Percentiles rank a stretch among this genome's conserved stretches.
Conservation (phyloP, 768 basidiomycete genomes). For the Tricholomella constricta region DNA sequence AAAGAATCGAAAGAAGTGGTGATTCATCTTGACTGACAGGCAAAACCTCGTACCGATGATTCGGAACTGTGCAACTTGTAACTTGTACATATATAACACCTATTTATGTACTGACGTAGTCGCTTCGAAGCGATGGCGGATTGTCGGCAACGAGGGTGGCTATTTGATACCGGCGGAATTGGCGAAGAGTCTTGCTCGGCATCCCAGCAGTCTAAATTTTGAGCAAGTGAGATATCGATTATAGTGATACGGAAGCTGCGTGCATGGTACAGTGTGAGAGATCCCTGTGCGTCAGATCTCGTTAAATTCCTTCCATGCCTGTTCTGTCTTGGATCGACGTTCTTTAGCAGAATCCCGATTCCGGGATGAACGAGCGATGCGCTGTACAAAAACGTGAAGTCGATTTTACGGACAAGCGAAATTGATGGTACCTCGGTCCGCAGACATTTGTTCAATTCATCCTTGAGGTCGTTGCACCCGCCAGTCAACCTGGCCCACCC, state of each 20-base stretch:
- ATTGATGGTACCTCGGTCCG: slow-evolving; percentile 59
- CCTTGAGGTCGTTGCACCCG: slow-evolving; percentile 68
- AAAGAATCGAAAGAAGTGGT: slow-evolving; percentile 18
- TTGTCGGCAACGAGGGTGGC: neutral
- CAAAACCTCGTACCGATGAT: neutral
- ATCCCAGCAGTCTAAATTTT: neutral
- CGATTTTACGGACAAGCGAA: neutral
- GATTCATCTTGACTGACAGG: slow-evolving; percentile 15
- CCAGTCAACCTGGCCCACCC: slow-evolving; percentile 69
- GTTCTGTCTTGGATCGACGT: slow-evolving; percentile 55
- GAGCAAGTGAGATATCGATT: slow-evolving; percentile 1
- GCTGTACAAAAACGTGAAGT: slow-evolving; percentile 36
- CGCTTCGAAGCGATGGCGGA: neutral
- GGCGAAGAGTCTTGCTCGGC: neutral
- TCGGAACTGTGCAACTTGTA: slow-evolving; percentile 2
- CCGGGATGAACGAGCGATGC: slow-evolving; percentile 54
- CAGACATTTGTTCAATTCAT: slow-evolving; percentile 69
- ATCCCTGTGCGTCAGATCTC: slow-evolving; percentile 20
- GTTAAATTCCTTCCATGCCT: slow-evolving; percentile 64
- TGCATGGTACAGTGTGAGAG: neutral
- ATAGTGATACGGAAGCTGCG: neutral
- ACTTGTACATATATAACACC: neutral
- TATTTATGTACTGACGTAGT: neutral
- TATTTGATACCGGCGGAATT: neutral
- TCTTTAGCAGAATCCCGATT: slow-evolving; percentile 67